Base-by-base conservation (phyloP, 768 basidiomycete genomes). In the Filobasidium wieringae region DNA sequence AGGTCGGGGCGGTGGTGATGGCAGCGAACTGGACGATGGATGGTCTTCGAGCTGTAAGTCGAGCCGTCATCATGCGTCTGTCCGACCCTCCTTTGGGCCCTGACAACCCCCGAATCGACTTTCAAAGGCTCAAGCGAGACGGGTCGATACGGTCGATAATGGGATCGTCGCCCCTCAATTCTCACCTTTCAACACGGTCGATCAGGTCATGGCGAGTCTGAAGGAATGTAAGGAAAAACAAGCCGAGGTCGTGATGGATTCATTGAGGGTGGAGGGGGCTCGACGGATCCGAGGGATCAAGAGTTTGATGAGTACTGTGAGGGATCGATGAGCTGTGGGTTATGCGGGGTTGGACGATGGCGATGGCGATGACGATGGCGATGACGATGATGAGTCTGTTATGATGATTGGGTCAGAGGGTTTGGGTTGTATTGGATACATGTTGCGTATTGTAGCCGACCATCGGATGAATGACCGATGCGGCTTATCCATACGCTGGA, bases 121-220 rank as follows among this genome's bases (percentile, higher is more conserved):
- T 40, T 11, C 37, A 27, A 33, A 55, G 27, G 40, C 24, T 11
- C 39, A 37, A 19, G 30, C 2, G 12, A 30, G 22, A 29, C 54
- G 22, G 27, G 15, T 41, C 31, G 7, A 27, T 2, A 47, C 43
- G 4, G 24, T 47, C 43, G 43, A 27, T 14, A 27, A 14, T 4
- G 43, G 43, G 7, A 22, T 47, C 19, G 27, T 31, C 27, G 36
- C 27, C 17, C 54, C 50, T 2, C 27, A 31, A 41, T 56, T 55
- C 54, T 55, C 59, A 9, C 59, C 59, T 9, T 60, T 40, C 31
- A 39, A 54, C 1, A 24, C 45, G 40, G 30, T 60, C 2, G 59
- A 60, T 26, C 59, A 60, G 29, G 59, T 60, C 19, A 26, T 60
- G n/a, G 45, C 49, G 5, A 50, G 47, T 40, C 52, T 24, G 5